Evolutionary conservation across 2,329 filamentous ascomycete species (phyloP).

Genomic region (Aspergillus chevalieri): DNA sequence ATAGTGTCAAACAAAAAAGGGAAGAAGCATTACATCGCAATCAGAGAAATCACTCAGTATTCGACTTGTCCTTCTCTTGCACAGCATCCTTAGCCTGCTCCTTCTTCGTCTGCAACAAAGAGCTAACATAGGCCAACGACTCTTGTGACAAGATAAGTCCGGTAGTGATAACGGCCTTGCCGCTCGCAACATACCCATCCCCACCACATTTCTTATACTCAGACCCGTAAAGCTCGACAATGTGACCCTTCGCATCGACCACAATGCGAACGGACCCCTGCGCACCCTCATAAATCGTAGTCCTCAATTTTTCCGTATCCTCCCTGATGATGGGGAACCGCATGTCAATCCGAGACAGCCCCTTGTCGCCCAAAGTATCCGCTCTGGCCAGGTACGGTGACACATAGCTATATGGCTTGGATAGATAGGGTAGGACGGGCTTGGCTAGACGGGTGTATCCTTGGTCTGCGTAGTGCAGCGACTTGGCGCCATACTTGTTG

Average conservation of each 20-base stretch:
- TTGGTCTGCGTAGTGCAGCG: slow-evolving; percentile 66
- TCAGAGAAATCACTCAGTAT: slow-evolving; percentile 17
- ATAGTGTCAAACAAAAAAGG: neutral
- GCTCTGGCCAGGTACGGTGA: slow-evolving; percentile 78
- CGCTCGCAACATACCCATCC: slow-evolving; percentile 58
- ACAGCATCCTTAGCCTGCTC: slow-evolving; percentile 51
- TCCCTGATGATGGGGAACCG: slow-evolving; percentile 69
- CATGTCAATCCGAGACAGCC: slow-evolving; percentile 63
- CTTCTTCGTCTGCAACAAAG: slow-evolving; percentile 57
- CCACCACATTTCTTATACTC: slow-evolving; percentile 46
- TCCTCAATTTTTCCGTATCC: slow-evolving; percentile 64
- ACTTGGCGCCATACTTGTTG: slow-evolving; percentile 78
- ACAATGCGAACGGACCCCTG: slow-evolving; percentile 59
- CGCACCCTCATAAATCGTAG: slow-evolving; percentile 56
- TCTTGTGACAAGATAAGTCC: slow-evolving; percentile 62
- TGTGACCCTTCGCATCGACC: slow-evolving; percentile 48
- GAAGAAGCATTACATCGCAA: slow-evolving; percentile 4
- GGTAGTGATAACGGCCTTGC: slow-evolving; percentile 65
- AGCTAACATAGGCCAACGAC: slow-evolving; percentile 56
- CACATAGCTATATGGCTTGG: slow-evolving; percentile 73
- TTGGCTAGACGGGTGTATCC: slow-evolving; percentile 71
- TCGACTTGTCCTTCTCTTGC: slow-evolving; percentile 49
- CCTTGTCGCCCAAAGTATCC: slow-evolving; percentile 68
- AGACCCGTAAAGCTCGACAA: slow-evolving; percentile 37
- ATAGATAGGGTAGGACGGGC: slow-evolving; percentile 70